Evolutionary conservation across 169 alveolate genomes (phyloP).

Genomic region (Theileria orientalis): DNA sequence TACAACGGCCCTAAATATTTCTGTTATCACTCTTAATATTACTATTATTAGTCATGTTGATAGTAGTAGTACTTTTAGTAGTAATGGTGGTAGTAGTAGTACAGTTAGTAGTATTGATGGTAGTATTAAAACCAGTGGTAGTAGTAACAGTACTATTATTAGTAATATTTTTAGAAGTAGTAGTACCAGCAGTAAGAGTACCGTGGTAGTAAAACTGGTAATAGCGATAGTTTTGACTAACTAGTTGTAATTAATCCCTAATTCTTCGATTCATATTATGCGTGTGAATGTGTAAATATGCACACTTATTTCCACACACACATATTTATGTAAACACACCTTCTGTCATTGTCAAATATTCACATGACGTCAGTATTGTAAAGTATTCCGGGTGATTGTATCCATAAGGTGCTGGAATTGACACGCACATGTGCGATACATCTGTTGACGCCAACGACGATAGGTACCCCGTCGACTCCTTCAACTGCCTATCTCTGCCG

Average conservation of each 20-base stretch:
- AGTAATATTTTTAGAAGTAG: too few species aligned
- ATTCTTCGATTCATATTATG: background rate
- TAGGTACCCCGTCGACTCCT: conserved; percentile 45
- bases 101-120: too few species aligned
- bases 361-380: conserved; percentile 48
- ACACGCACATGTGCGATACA: conserved; percentile 62
- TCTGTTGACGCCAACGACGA: conserved; percentile 67
- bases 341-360: conserved; percentile 73
- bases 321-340: conserved; percentile 8
- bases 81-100: too few species aligned
- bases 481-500: conserved; percentile 28
- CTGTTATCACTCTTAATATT: too few species aligned
- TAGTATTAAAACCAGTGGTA: too few species aligned
- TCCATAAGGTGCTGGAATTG: conserved; percentile 68
- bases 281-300: background rate
- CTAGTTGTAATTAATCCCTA: too few species aligned
- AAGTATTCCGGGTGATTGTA: conserved; percentile 56
- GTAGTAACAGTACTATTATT: too few species aligned
- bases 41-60: too few species aligned
- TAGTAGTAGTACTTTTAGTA: too few species aligned
- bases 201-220: too few species aligned
- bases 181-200: too few species aligned
- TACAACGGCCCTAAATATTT: conserved; percentile 61
- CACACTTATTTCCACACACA: background rate
- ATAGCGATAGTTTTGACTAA: too few species aligned